phyloP scores from a whole-genome alignment of 306 rosid genomes.

The Pachyrhizus erosus region DNA sequence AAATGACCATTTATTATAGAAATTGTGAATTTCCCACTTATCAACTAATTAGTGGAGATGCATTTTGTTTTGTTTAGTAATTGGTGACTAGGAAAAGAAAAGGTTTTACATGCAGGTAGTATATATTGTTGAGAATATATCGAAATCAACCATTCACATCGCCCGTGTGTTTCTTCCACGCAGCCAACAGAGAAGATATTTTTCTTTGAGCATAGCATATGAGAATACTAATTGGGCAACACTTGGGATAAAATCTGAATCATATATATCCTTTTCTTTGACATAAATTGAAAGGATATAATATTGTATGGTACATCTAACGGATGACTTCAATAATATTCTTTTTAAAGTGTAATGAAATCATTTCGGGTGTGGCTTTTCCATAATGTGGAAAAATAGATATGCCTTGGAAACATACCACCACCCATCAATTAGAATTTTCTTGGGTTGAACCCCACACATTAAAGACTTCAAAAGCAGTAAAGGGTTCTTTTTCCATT shows the following conservation, averaged over 20 bases:
- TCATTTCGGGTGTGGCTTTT: constrained; percentile 46
- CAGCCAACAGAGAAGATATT: constrained; percentile 9
- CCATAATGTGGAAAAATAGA: constrained; percentile 47
- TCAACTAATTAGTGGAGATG: constrained; percentile 37
- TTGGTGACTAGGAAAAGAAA: constrained; percentile 24
- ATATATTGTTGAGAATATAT: constrained; percentile 42
- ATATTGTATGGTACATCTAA: constrained; percentile 33
- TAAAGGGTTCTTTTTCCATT: constrained; percentile 51
- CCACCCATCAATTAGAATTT: constrained; percentile 54
- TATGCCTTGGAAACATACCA: constrained; percentile 55
- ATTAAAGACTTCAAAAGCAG: constrained; percentile 53
- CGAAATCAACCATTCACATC: constrained; percentile 41
- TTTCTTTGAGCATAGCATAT: constrained; percentile 34
- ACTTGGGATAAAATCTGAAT: constrained; percentile 61
- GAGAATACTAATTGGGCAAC: constrained; percentile 49
- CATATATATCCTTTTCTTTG: constrained; percentile 54
- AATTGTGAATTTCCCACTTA: background rate
- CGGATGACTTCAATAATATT: constrained; percentile 61
- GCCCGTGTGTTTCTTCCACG: constrained; percentile 24
- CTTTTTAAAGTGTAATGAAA: constrained; percentile 48
- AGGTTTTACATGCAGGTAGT: constrained; percentile 49
- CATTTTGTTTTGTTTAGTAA: constrained; percentile 38
- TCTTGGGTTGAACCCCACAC: constrained; percentile 55
- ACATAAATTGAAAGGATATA: constrained; percentile 42
- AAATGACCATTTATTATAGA: constrained; percentile 36